Conservation (phyloP, 768 basidiomycete genomes). For the Symmetrospora coprosmae region DNA sequence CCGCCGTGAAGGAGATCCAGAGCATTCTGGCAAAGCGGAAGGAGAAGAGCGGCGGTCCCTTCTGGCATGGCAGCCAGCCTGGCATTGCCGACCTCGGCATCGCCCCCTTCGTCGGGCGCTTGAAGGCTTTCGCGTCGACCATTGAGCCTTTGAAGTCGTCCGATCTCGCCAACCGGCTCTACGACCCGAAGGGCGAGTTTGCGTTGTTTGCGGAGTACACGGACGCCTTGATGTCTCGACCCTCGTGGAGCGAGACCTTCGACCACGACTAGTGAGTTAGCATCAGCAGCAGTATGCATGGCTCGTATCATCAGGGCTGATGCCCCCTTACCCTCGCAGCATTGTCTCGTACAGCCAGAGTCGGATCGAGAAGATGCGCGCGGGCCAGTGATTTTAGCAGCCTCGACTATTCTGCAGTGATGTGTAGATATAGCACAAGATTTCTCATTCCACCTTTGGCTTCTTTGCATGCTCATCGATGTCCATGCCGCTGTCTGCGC, state of each 20-base stretch:
- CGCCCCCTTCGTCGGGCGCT: constrained; percentile 50
- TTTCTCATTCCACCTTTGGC: constrained; percentile 9
- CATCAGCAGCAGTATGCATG: too few relatives aligned
- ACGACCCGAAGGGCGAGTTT: neutral
- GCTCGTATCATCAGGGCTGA: too few relatives aligned
- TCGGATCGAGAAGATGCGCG: neutral
- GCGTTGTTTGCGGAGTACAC: neutral
- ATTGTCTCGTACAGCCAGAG: neutral
- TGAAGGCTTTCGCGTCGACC: constrained; percentile 41
- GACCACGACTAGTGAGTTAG: neutral
- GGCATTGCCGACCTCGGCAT: constrained; percentile 54
- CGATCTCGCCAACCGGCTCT: neutral
- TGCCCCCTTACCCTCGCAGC: neutral
- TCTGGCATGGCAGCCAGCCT: constrained; percentile 42
- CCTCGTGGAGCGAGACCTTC: constrained; percentile 3
- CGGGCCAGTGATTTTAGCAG: neutral
- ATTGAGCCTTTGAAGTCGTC: neutral
- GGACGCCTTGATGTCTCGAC: neutral
- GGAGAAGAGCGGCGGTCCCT: constrained; percentile 42
- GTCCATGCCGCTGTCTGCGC: neutral
- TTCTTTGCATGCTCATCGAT: constrained; percentile 10
- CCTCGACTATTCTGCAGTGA: too few relatives aligned
- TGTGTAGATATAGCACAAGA: too few relatives aligned
- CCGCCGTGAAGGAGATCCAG: constrained; percentile 44
- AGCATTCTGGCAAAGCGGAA: constrained; percentile 37